Evolutionary conservation across 805 yeast genomes (phyloP).

Genomic region (Wickerhamomyces queroliae): DNA sequence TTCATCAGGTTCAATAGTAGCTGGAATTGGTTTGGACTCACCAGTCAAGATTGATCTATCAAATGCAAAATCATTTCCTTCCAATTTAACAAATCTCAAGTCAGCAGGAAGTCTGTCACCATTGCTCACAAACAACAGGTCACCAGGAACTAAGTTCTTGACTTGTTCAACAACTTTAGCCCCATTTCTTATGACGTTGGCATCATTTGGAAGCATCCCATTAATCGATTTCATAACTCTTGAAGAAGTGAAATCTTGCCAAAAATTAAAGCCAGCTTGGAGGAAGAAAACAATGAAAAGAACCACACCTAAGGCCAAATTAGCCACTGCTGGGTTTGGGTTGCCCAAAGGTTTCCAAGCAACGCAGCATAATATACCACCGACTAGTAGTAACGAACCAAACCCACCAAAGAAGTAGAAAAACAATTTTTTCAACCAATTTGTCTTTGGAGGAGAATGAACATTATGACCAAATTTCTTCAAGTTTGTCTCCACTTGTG

Average conservation of each 20-base stretch:
- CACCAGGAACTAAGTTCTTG: conserved; percentile 38
- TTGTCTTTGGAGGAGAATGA: conserved; percentile 32
- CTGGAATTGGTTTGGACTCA: conserved; percentile 37
- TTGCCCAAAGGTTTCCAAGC: conserved; percentile 44
- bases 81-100: conserved; percentile 30
- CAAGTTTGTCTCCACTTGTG: conserved; percentile 5
- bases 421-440: conserved; percentile 27
- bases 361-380: conserved; percentile 36
- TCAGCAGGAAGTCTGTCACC: conserved; percentile 44
- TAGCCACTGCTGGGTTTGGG: conserved; percentile 36
- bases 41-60: conserved; percentile 45
- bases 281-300: conserved; percentile 33
- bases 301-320: conserved; percentile 37
- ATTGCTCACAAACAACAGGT: conserved; percentile 29
- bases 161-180: conserved; percentile 23
- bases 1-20: conserved; percentile 23
- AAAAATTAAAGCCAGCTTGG: conserved; percentile 39
- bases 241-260: conserved; percentile 42
- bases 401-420: conserved; percentile 43
- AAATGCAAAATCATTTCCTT: conserved; percentile 33
- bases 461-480: conserved; percentile 28
- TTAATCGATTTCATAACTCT: conserved; percentile 43
- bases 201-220: conserved; percentile 35
- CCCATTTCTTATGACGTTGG: conserved; percentile 32
- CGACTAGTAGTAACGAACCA: conserved; percentile 35